phyloP scores from a whole-genome alignment of 2,329 filamentous ascomycete species.

The Microsporum audouinii region DNA sequence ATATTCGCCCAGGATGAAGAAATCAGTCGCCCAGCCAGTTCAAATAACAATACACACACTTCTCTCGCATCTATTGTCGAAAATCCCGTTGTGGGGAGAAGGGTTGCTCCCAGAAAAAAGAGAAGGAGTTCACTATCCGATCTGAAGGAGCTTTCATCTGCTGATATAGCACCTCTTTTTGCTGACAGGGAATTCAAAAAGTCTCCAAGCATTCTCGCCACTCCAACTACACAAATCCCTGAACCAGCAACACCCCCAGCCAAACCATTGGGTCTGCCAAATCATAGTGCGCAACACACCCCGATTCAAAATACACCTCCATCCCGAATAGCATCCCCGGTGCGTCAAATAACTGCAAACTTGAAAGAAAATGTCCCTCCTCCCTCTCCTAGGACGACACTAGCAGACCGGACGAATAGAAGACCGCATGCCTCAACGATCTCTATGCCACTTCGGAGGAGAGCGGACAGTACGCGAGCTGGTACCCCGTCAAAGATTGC shows the following conservation, averaged over 20 bases:
- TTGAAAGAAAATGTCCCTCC: constrained; percentile 32
- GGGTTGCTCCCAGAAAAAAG: constrained; percentile 54
- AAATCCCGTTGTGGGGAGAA: constrained; percentile 38
- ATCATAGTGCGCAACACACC: neutral
- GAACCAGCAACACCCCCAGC: constrained; percentile 9
- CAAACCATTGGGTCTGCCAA: neutral
- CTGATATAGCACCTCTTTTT: constrained; percentile 36
- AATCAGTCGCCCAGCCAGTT: constrained; percentile 33
- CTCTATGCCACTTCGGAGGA: constrained; percentile 31
- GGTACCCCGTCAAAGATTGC: neutral
- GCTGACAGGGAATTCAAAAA: constrained; percentile 28
- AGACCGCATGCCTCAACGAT: constrained; percentile 22
- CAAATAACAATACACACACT: constrained; percentile 35
- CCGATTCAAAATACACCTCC: constrained; percentile 15
- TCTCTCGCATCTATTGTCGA: constrained; percentile 43
- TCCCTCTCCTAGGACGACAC: constrained; percentile 24
- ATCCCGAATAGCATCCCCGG: constrained; percentile 21
- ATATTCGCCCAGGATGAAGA: constrained; percentile 40
- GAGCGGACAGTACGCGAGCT: constrained; percentile 27
- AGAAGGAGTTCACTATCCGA: constrained; percentile 86
- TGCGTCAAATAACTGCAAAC: constrained; percentile 7
- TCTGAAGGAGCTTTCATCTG: constrained; percentile 56
- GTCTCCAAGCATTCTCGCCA: constrained; percentile 29
- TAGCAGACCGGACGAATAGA: constrained; percentile 26
- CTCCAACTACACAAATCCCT: constrained; percentile 11